A percentile compares a stretch with the other conserved stretches of the same genome.
These are phyloP conservation scores for Raphanus hybrid DNA, from an alignment of 441 rosid genomes.

Conservation along the genomic window DNA sequence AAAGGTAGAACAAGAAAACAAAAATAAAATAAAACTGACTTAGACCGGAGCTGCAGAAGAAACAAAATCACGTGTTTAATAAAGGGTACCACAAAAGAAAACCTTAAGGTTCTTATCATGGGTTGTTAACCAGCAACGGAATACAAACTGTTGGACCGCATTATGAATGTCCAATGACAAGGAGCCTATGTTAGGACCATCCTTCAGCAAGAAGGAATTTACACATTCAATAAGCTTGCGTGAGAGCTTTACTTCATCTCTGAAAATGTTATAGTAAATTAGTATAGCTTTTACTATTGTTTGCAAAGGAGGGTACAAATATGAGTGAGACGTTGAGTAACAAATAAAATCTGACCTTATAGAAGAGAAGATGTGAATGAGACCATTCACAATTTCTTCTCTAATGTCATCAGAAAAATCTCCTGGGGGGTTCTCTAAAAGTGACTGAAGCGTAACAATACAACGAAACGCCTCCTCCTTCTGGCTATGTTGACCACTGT, in stretches of 20 bases:
- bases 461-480: slow-evolving; percentile 83
- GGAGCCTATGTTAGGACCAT: slow-evolving; percentile 87
- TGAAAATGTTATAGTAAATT: slow-evolving; percentile 46
- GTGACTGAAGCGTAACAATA: slow-evolving; percentile 74
- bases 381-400: slow-evolving; percentile 69
- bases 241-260: slow-evolving; percentile 93
- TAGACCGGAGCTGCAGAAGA: slow-evolving; percentile 20
- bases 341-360: slow-evolving; percentile 58
- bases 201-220: slow-evolving; percentile 76
- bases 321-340: slow-evolving; percentile 25
- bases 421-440: slow-evolving; percentile 90
- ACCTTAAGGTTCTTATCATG: slow-evolving; percentile 90
- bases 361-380: slow-evolving; percentile 71
- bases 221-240: slow-evolving; percentile 94
- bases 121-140: slow-evolving; percentile 76
- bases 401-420: slow-evolving; percentile 76
- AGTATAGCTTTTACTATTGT: slow-evolving; percentile 29
- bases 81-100: slow-evolving; percentile 26
- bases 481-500: slow-evolving; percentile 54
- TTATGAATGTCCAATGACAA: slow-evolving; percentile 72
- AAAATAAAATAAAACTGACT: not conserved
- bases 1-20: slow-evolving; percentile 35
- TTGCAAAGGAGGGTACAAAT: slow-evolving; percentile 14
- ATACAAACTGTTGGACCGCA: slow-evolving; percentile 66
- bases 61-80: slow-evolving; percentile 18